Conservation (phyloP, 2,329 filamentous ascomycete species). For the Colletotrichum sublineola region DNA sequence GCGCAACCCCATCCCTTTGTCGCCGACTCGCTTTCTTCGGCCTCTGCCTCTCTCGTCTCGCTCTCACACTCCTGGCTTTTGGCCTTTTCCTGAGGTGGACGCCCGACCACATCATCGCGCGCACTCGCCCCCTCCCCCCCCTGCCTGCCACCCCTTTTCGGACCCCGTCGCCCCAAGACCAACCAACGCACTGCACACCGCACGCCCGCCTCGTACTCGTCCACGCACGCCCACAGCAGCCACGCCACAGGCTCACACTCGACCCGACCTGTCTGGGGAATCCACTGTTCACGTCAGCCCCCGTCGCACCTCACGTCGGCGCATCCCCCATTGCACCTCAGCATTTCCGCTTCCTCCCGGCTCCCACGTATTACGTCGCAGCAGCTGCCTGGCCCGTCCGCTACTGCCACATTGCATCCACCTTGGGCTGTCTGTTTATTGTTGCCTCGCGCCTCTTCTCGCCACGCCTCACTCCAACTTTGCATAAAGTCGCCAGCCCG, state of each 20-base stretch:
- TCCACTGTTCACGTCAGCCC: constrained; percentile 44
- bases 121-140: constrained; percentile 40
- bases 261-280: constrained; percentile 22
- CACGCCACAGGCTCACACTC: constrained; percentile 27
- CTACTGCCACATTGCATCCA: constrained; percentile 30
- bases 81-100: constrained; percentile 27
- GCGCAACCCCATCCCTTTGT: constrained; percentile 37
- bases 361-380: constrained; percentile 21
- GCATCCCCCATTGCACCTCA: constrained; percentile 24
- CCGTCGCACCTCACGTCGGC: constrained; percentile 7
- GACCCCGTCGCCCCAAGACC: constrained; percentile 24
- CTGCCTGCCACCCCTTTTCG: constrained; percentile 40
- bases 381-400: constrained; percentile 33
- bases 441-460: constrained; percentile 33
- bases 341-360: constrained; percentile 19
- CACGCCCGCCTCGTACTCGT: constrained; percentile 20
- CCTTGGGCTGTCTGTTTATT: constrained; percentile 17
- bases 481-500: constrained; percentile 30
- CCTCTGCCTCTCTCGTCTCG: constrained; percentile 33
- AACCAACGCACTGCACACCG: constrained; percentile 29
- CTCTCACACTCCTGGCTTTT: constrained; percentile 25
- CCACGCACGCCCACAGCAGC: constrained; percentile 31
- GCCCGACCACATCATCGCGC: constrained; percentile 43
- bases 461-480: constrained; percentile 20
- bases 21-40: constrained; percentile 35